These are phyloP conservation scores for Boeremia exigua DNA, from an alignment of 2,329 filamentous ascomycete genomes.

Conservation along the genomic window DNA sequence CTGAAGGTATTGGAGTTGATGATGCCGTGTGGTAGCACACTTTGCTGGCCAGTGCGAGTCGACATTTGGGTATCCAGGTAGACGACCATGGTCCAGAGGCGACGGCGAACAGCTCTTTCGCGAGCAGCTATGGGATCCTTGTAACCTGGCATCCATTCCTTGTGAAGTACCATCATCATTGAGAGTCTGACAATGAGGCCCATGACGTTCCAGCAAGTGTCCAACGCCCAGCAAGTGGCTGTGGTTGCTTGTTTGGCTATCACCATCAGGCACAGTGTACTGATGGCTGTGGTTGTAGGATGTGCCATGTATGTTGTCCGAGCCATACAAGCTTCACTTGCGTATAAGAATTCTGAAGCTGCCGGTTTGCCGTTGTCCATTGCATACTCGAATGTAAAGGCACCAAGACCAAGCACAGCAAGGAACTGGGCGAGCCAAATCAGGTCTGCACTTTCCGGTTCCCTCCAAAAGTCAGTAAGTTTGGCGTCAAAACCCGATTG, in stretches of 20 bases:
- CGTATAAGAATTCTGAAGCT: constrained; percentile 26
- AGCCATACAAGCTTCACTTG: constrained; percentile 30
- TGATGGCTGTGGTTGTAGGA: constrained; percentile 19
- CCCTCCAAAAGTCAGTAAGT: constrained; percentile 14
- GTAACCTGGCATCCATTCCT: constrained; percentile 20
- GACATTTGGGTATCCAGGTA: constrained; percentile 29
- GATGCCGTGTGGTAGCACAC: constrained; percentile 19
- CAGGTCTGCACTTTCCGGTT: constrained; percentile 10
- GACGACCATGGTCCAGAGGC: constrained; percentile 27
- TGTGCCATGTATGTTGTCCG: constrained; percentile 30
- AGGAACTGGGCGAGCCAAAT: constrained; percentile 28
- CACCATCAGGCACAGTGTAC: constrained; percentile 29
- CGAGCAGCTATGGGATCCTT: constrained; percentile 3
- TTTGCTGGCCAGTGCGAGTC: constrained; percentile 26
- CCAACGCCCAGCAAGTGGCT: constrained; percentile 31
- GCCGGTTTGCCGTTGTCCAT: not conserved
- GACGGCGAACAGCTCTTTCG: constrained; percentile 19
- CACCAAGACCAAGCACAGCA: constrained; percentile 27
- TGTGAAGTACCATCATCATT: constrained; percentile 27
- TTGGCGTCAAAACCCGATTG: constrained; percentile 8
- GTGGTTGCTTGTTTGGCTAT: constrained; percentile 31
- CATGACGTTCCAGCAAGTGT: constrained; percentile 30
- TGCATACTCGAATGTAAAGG: constrained; percentile 15
- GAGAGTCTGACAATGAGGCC: constrained; percentile 26
- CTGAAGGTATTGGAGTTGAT: not conserved